Evolutionary conservation across 2,329 filamentous ascomycete genomes (phyloP).

Genomic region (Alternaria tenuissima): DNA sequence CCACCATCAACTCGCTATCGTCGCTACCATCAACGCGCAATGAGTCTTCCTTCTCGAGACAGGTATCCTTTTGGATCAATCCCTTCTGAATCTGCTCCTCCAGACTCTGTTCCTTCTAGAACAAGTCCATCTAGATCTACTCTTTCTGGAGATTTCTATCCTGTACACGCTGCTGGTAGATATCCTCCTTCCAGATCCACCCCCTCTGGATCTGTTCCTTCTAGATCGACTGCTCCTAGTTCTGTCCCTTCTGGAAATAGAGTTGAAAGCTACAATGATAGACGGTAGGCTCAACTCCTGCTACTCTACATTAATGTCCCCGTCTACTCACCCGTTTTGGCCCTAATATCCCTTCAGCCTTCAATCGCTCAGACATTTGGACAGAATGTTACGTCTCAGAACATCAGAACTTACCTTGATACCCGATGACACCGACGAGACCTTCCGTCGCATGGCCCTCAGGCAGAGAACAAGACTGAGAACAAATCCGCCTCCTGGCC

Average conservation of each 20-base stretch:
- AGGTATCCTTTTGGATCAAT: background rate
- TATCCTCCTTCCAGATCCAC: background rate
- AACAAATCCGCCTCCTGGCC: slow-evolving; percentile 9
- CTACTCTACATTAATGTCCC: background rate
- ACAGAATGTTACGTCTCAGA: slow-evolving; percentile 46
- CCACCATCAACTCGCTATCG: background rate
- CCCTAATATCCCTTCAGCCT: slow-evolving; percentile 16
- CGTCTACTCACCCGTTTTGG: slow-evolving; percentile 21
- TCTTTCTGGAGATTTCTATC: background rate
- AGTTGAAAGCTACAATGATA: background rate
- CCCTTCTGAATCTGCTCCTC: background rate
- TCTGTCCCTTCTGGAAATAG: background rate
- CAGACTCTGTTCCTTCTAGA: background rate
- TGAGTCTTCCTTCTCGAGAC: background rate
- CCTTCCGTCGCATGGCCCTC: slow-evolving; percentile 41
- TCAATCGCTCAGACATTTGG: slow-evolving; percentile 11
- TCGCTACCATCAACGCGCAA: background rate
- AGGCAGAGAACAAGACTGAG: slow-evolving; percentile 26
- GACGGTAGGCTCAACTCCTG: background rate
- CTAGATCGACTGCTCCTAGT: background rate
- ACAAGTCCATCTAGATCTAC: background rate
- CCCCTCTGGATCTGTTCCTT: background rate
- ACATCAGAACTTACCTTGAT: slow-evolving; percentile 50
- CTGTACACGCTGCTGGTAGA: background rate
- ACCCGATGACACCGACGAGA: slow-evolving; percentile 48